Base-by-base conservation (phyloP, 1,284 basidiomycete species). In the Chalciporus sp. region DNA sequence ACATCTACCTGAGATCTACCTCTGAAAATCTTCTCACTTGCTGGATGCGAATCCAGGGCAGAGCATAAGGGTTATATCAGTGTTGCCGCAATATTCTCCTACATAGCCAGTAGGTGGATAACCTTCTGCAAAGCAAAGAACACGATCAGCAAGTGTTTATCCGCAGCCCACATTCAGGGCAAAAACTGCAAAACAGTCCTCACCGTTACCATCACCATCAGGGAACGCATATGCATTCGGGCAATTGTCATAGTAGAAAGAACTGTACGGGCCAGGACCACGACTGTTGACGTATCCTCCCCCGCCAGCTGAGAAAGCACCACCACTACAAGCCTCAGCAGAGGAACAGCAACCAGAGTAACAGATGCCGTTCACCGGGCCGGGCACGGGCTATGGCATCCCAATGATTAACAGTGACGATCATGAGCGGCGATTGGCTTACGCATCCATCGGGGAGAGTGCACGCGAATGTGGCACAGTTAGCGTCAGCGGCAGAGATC, bases 211-310 rank as follows among this genome's bases (percentile, higher is more conserved):
- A 47, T 59, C 60, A 29, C 61, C 65, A 50, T 65, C 63, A 39
- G 65, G 64, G 59, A 65, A 66, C 17, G 64, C 65, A 17, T 63
- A 66, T 19, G 64, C 64, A 20, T 66, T 66, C 31, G 46, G 51
- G 49, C 64, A 66, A 33, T 58, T 59, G 42, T 51, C 27, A 27
- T 62, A 60, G 53, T 60, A 66, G 60, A 65, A 65, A 10, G 53
- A 6, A 19, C 58, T 60, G 53, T 65, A 51, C 9, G 65, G 64
- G 17, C 64, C 64, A 20, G 66, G 56, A 28, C 62, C 62, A 5
- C 42, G 53, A 7, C 66, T 61, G 56, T 62, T 53, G 2, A 33
- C 20, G 41, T 58, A 66, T 17, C 64, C 62, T 51, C 65, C 63
- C n/a, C 65, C 65, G 17, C 61, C 27, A 2, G 52, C 41, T n/a